Base-by-base conservation (phyloP, 352 stramenopile genomes). In the Globisporangium cystogenes region DNA sequence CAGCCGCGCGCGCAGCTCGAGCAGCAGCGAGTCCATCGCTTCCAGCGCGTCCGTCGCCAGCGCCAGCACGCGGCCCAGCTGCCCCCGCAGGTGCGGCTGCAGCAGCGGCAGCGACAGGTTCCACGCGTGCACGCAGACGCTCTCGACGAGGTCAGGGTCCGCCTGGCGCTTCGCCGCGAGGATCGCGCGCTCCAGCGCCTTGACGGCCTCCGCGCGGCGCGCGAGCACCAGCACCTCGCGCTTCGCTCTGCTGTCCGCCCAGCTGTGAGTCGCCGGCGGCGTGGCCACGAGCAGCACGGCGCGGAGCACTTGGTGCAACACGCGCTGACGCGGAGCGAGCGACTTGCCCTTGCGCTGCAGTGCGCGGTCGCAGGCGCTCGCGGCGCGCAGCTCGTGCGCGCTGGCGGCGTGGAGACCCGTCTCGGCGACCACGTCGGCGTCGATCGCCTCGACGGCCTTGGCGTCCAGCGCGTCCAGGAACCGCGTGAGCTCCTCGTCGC, bases 71-170 rank as follows among this genome's bases (percentile, higher is more conserved):
- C 87, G 78, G n/a, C 70, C 60, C 2, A 97, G 62, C 35, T 96
- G 67, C 18, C 53, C 76, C 6, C 84, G 67, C 18, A 90, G 55
- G n/a, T 88, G 67, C 5, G 72, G 74, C 41, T 95, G 76, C 11
- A 97, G 55, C 39, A 97, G 57, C 21, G 87, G 83, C 1, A 93
- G 48, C 8, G 78, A 75, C 21, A 96, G 42, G 48, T 93, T 96
- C 87, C 87, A 96, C 1, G 68, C 67, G 50, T 80, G 77, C 6
- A 96, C 60, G 44, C 87, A 95, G 14, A 90, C 71, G 27, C 69
- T 78, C 50, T 97, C 83, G 11, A 95, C 55, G 20, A 97, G 57
- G 23, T 86, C 74, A 0, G 85, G 53, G 33, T 96, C 73, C 20
- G 81, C 65, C 20, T 94, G 72, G 0, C 87, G 70, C 54, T 94